Percentiles rank a stretch among this genome's conserved stretches.
Evolutionary conservation across 2,329 filamentous ascomycete genomes (phyloP).

Genomic region (Paecilomyces sp.): DNA sequence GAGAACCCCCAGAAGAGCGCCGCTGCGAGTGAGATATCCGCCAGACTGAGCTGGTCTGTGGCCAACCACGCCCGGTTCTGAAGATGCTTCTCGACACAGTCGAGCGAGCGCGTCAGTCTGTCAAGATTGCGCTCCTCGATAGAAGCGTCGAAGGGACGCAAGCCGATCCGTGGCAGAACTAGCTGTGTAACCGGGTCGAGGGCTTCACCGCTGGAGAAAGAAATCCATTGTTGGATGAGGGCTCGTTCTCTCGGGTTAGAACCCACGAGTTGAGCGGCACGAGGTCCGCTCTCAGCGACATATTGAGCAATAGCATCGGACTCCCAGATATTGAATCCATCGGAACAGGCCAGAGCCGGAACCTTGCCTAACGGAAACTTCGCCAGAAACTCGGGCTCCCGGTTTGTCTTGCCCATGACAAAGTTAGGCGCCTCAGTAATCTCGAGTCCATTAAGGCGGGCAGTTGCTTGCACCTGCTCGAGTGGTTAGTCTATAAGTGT

Average conservation of each 20-base stretch:
- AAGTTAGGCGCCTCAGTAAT: conserved; percentile 27
- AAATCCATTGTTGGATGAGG: conserved; percentile 41
- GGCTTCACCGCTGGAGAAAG: conserved; percentile 30
- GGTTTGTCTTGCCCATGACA: conserved; percentile 36
- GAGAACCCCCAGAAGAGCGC: conserved; percentile 19
- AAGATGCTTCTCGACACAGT: conserved; percentile 13
- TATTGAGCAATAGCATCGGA: conserved; percentile 43
- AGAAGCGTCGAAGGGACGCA: conserved; percentile 13
- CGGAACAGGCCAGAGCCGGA: conserved; percentile 41
- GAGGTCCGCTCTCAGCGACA: conserved; percentile 40
- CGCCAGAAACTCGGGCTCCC: conserved; percentile 38
- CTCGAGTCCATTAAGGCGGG: conserved; percentile 30
- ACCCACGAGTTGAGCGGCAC: conserved; percentile 40
- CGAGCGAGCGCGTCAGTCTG: conserved; percentile 13
- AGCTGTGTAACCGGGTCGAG: conserved; percentile 10
- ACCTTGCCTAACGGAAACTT: conserved; percentile 50
- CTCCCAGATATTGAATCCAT: conserved; percentile 42
- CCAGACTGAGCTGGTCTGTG: conserved; percentile 15
- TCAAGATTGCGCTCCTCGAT: conserved; percentile 11
- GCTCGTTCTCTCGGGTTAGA: conserved; percentile 34
- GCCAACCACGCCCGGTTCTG: conserved; percentile 14
- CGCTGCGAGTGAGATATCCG: conserved; percentile 18
- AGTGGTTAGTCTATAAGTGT: not conserved
- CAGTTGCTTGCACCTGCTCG: conserved; percentile 21
- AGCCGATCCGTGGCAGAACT: conserved; percentile 14